phyloP scores from a whole-genome alignment of 805 yeast species.

The Candida caryicola region DNA sequence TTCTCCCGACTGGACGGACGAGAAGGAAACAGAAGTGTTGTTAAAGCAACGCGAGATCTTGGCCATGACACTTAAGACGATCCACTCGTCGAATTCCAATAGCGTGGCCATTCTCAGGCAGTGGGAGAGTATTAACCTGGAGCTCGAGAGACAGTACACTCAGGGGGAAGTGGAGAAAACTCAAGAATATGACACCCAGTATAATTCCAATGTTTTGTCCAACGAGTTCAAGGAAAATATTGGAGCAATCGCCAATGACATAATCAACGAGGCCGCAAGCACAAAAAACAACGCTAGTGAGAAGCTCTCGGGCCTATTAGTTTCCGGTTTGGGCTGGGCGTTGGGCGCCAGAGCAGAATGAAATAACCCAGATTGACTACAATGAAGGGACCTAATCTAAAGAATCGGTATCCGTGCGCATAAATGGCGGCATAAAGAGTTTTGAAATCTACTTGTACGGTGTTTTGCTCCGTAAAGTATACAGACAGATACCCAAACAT shows the following conservation, averaged over 20 bases:
- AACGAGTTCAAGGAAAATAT: constrained; percentile 19
- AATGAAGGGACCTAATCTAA: not conserved
- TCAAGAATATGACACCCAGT: constrained; percentile 6
- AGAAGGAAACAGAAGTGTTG: constrained; percentile 21
- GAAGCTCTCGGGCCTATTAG: constrained; percentile 49
- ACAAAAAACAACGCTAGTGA: constrained; percentile 40
- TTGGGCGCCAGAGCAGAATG: constrained; percentile 45
- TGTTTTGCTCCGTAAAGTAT: too few species aligned
- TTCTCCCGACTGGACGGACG: constrained; percentile 20
- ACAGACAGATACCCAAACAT: too few species aligned
- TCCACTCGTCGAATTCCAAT: constrained; percentile 38
- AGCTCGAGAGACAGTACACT: constrained; percentile 23
- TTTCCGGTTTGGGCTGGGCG: constrained; percentile 62
- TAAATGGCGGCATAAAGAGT: too few species aligned
- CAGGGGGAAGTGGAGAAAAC: constrained; percentile 4
- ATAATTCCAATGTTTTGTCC: constrained; percentile 5
- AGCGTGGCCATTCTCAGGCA: constrained; percentile 55
- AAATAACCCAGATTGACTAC: not conserved
- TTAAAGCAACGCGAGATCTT: constrained; percentile 54
- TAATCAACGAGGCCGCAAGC: constrained; percentile 29
- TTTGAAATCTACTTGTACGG: too few species aligned
- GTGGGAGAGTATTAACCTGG: constrained; percentile 53
- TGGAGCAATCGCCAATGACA: constrained; percentile 24
- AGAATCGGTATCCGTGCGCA: too few species aligned
- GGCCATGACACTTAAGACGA: constrained; percentile 46